A percentile compares a stretch with the other conserved stretches of the same genome.
These are phyloP conservation scores for Aureobasidium sp. DNA, from an alignment of 2,329 filamentous ascomycete species.

Conservation along the genomic window DNA sequence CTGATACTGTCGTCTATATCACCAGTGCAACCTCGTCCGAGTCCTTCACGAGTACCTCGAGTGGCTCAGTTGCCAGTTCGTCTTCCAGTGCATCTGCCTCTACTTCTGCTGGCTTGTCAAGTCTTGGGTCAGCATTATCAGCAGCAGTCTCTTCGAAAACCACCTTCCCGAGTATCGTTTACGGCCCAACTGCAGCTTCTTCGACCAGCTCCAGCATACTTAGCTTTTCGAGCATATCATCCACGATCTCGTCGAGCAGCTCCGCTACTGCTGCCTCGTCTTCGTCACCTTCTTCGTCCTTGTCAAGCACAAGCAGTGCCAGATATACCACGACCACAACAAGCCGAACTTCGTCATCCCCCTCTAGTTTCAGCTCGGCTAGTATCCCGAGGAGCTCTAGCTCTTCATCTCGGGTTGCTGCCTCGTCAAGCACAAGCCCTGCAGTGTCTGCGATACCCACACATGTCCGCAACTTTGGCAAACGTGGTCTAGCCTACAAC, in stretches of 20 bases:
- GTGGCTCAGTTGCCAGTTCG: background rate
- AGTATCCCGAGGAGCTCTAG: background rate
- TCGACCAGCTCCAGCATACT: background rate
- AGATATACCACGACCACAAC: background rate
- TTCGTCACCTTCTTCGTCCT: background rate
- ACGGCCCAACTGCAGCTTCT: too few relatives aligned
- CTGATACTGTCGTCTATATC: conserved; percentile 1
- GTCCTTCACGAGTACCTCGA: background rate
- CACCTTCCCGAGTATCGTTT: background rate
- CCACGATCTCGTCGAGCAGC: background rate
- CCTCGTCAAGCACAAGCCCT: background rate
- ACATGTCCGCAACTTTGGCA: conserved; percentile 28
- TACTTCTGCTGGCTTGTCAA: background rate
- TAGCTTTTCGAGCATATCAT: background rate
- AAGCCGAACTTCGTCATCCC: background rate
- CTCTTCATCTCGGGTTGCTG: background rate
- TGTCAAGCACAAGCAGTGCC: background rate
- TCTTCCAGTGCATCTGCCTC: background rate
- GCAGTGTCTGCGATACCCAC: background rate
- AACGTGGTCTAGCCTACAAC: conserved; percentile 61
- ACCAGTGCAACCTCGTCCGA: background rate
- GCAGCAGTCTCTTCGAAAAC: background rate
- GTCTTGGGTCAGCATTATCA: background rate
- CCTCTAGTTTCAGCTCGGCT: background rate
- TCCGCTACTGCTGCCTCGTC: background rate